Evolutionary conservation across 2,329 filamentous ascomycete species (phyloP), one percentile per base, ranked within the genome.

Genomic region (Fusarium musae): DNA sequence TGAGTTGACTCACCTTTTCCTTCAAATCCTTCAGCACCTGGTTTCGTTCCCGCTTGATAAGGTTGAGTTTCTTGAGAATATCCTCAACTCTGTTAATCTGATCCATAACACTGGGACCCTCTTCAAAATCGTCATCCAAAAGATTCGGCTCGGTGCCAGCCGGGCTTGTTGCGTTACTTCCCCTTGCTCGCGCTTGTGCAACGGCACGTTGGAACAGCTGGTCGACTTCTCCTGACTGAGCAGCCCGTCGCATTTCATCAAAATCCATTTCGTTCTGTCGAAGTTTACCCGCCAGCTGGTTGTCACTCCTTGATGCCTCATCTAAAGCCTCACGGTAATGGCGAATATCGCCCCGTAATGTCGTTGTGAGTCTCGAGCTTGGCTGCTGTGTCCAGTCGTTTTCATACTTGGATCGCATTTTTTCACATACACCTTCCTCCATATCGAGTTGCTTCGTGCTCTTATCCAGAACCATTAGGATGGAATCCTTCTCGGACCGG

Each of bases 371-470:
- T 63, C 94, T 89, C 37, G 93, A 94, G 80, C 96, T 98, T 16
- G 96, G 96, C 79, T 99, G 96, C 78, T 99, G 96, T 23, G 94
- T 97, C 96, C 96, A 99, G 61, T 98, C 96, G 34, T 88, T 89
- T 62, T 96, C 95, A 80, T 98, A 98, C 81, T 99, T 99, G 17
- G 95, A 97, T 52, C 96, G 90, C 96, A 99, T 99, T 86, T 98
- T 99, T 82, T 99, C 96, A 81, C 96, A 99, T 1, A 98, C 94
- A 63, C 94, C 97, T 83, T 98, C 97, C 82, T 99, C 96, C 91
- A 96, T 95, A 75, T 99, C 96, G 46, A 99, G 84, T 78, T 97
- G 93, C 80, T 97, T 97, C 62, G 92, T 91, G 77, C 94, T 94
- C 64, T 89, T 90, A 63, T 98, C 95, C 63, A 99, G 82, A 6